Base-by-base conservation (phyloP, 805 yeast species). In the Spathaspora girioi region DNA sequence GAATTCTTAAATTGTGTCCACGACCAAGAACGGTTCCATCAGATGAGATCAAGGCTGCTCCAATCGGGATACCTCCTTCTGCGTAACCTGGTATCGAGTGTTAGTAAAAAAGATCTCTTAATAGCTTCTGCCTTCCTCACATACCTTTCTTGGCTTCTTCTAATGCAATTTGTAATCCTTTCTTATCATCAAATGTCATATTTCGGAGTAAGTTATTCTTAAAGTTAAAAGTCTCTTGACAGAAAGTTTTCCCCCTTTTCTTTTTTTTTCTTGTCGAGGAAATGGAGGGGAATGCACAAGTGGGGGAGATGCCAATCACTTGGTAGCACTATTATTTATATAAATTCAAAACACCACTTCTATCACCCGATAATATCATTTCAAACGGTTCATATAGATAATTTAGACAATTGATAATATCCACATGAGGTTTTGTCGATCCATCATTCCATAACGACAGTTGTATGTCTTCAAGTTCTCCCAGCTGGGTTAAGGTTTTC, bases 41-140 rank as follows among this genome's bases (percentile, higher is more conserved):
- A 56, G 80, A 83, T 49, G 79, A 77, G 45, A 89, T 78, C 49
- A 89, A 73, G 38, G 86, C 87, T 5, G 91, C 93, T 11, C 96
- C 87, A 53, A 90, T 90, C 3, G 97, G 97, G 23, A 91, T 84
- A 46, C 97, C 97, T n/a, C 96, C 96, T 69, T 91, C 96, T 5
- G 69, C 73, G 60, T 76, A 80, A 46, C 92, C 87, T 83, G 11
- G 7, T n/a, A 35, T 45, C 26, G 26, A 15, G 35, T n/a, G 47
- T 35, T 29, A 48, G 47, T 40, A 19, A 17, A 43, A 18, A 20
- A 17, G 17, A 15, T 2, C n/a, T 10, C 26, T 12, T 29, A 12
- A 23, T 17, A 15, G 26, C 3, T 23, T 23, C 26, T 23, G 3
- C 26, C 3, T 23, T 23, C 26, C 6, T 23, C 23, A 70, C 46